A percentile compares a stretch with the other conserved stretches of the same genome.
Evolutionary conservation across 208 protist species (phyloP).

Genomic region (Plasmodiophora brassicae): DNA sequence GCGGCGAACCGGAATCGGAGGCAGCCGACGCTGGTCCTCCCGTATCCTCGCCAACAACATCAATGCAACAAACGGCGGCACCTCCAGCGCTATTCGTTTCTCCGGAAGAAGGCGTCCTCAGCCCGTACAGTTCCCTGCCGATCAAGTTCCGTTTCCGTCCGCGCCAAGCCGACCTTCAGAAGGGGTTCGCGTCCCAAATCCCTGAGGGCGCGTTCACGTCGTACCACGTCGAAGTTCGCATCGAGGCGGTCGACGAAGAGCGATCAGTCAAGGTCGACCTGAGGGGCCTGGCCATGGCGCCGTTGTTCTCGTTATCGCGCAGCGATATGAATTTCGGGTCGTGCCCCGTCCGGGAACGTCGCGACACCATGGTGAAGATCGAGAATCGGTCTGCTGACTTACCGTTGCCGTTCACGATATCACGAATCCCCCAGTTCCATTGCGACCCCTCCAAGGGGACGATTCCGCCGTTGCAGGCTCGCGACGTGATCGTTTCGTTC

Average conservation of each 20-base stretch:
- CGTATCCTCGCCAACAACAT: not conserved
- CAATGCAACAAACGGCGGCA: not conserved
- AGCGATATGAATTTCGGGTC: not conserved
- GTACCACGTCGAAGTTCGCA: not conserved
- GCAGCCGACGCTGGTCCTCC: not conserved
- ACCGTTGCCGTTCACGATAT: not conserved
- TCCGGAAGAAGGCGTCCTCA: not conserved
- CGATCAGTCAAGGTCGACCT: not conserved
- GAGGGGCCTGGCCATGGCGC: not conserved
- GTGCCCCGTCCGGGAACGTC: not conserved
- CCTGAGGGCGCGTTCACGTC: not conserved
- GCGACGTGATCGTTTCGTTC: not conserved
- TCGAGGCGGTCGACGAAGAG: not conserved
- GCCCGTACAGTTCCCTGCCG: not conserved
- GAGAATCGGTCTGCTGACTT: not conserved
- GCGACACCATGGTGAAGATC: not conserved
- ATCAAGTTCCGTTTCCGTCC: not conserved
- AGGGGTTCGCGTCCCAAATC: not conserved
- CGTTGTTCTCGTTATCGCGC: not conserved
- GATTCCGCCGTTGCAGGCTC: not conserved
- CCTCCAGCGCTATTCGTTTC: not conserved
- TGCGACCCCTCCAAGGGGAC: not conserved
- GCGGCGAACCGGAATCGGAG: not conserved
- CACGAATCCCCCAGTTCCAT: not conserved
- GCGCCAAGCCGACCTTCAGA: not conserved